Evolutionary conservation across 257 asterid genomes (phyloP), one percentile per base, ranked within the genome.

Genomic region (Phtheirospermum japonicum): DNA sequence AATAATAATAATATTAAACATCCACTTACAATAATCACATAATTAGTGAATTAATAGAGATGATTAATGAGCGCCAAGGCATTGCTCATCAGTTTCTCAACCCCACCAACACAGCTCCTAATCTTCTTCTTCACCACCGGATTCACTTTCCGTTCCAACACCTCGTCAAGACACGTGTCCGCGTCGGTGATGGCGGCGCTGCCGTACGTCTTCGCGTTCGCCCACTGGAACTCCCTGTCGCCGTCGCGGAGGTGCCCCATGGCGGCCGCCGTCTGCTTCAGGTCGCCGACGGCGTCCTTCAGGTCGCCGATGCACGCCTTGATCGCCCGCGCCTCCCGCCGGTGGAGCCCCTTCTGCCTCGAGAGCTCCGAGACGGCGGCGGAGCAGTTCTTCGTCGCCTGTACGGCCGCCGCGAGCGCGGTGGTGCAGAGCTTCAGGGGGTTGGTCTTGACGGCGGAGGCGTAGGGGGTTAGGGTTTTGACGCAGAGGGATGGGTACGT

Each of bases 121-220:
- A 89, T 77, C 73, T 70, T 68, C 51, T 43, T 71, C 83, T 46
- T 84, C 63, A 80, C 71, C 12, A 0, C 9, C 18, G 64, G 10
- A 50, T 40, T 79, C 7, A 77, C 76, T 33, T 70, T 76, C 61
- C 73, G 36, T 0, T 14, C 83, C 1, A 74, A 32, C 8, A 80
- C 53, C 1, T 80, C 89, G 50, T 89, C 95, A 36, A 75, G 46
- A 63, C 96, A 84, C 1, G 95, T 81, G 14, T 86, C 96, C 0
- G 82, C 82, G 17, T 89, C 90, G 13, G 93, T 78, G 18, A 86
- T 80, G 26, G 91, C 96, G 8, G 95, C 85, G 72, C 96, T 86
- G 4, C 87, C 95, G 46, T 79, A 81, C 1, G 95, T 89, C 72
- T 82, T 86, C 0, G 93, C 93, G 31, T 75, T 86, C 18, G 85